Evolutionary conservation across 345 rosid species (phyloP).

Genomic region (Aegle marmelos): DNA sequence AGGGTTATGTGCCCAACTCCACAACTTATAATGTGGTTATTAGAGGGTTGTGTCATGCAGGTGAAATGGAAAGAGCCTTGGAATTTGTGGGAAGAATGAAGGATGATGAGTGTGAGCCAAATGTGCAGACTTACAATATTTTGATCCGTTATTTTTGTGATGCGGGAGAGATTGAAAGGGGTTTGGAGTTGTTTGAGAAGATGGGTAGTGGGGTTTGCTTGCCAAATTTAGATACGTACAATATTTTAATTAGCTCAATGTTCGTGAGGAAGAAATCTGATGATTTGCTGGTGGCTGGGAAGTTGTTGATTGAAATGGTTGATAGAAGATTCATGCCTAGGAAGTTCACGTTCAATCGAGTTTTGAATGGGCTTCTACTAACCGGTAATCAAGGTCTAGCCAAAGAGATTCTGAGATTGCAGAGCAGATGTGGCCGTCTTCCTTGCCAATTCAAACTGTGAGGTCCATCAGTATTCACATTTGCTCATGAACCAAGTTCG

Average conservation of each 20-base stretch:
- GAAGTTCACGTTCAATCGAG: slow-evolving; percentile 67
- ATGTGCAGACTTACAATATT: slow-evolving; percentile 77
- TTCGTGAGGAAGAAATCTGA: slow-evolving; percentile 77
- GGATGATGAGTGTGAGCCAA: slow-evolving; percentile 60
- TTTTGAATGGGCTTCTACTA: slow-evolving; percentile 76
- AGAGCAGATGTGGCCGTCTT: slow-evolving; percentile 61
- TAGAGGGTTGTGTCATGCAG: slow-evolving; percentile 78
- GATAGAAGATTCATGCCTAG: slow-evolving; percentile 87
- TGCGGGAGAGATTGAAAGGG: slow-evolving; percentile 67
- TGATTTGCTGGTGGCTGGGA: slow-evolving; percentile 79
- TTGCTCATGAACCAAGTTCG: neutral
- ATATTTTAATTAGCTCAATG: slow-evolving; percentile 76
- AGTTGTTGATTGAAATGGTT: slow-evolving; percentile 81
- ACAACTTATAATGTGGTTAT: slow-evolving; percentile 71
- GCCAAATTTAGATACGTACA: slow-evolving; percentile 87
- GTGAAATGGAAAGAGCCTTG: slow-evolving; percentile 59
- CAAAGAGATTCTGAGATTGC: slow-evolving; percentile 67
- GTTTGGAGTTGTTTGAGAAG: slow-evolving; percentile 58
- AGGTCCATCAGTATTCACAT: slow-evolving; percentile 3
- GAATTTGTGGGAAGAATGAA: slow-evolving; percentile 65
- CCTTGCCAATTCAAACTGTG: slow-evolving; percentile 48
- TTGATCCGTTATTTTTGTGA: slow-evolving; percentile 66
- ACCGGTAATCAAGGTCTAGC: slow-evolving; percentile 84
- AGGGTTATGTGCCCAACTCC: slow-evolving; percentile 66
- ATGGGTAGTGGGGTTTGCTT: slow-evolving; percentile 65